phyloP scores from a whole-genome alignment of 768 basidiomycete genomes.

The Strobilomyces echinocephalus region DNA sequence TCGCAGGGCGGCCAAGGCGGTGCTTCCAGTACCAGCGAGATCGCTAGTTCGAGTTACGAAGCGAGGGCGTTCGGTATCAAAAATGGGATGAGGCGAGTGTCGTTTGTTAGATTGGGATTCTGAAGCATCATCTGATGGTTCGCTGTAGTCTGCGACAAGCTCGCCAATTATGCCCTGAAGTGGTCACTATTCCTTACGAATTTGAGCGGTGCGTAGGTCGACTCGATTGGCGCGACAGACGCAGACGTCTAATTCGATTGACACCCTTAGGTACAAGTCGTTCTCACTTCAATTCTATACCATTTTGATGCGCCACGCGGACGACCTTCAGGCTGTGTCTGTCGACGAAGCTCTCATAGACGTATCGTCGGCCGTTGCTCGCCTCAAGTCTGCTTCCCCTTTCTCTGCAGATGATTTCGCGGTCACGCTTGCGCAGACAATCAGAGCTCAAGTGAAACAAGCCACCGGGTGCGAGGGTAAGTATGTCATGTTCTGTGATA shows the following conservation, averaged over 20 bases:
- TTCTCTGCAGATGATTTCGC: conserved; percentile 50
- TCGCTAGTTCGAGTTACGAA: conserved; percentile 93
- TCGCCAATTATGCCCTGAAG: conserved; percentile 63
- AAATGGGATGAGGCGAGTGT: conserved; percentile 87
- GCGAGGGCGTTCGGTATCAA: conserved; percentile 82
- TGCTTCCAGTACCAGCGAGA: conserved; percentile 81
- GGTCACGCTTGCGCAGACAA: conserved; percentile 72
- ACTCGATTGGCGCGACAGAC: not conserved
- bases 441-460: conserved; percentile 69
- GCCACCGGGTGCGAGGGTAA: conserved; percentile 85
- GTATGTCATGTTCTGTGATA: not conserved
- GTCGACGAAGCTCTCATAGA: conserved; percentile 96
- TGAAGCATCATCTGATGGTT: not conserved
- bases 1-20: conserved; percentile 76
- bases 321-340: conserved; percentile 91
- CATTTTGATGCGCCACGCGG: conserved; percentile 82
- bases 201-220: conserved; percentile 62
- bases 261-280: conserved; percentile 65
- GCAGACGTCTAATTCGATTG: not conserved
- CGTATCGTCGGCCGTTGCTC: conserved; percentile 59
- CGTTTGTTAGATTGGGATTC: not conserved
- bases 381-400: conserved; percentile 21
- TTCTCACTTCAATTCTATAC: conserved; percentile 88
- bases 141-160: conserved; percentile 68
- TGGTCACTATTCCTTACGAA: conserved; percentile 87